Percentiles rank a stretch among this genome's conserved stretches.
phyloP scores from a whole-genome alignment of 1,284 basidiomycete species.

The Pseudozyma flocculosa region DNA sequence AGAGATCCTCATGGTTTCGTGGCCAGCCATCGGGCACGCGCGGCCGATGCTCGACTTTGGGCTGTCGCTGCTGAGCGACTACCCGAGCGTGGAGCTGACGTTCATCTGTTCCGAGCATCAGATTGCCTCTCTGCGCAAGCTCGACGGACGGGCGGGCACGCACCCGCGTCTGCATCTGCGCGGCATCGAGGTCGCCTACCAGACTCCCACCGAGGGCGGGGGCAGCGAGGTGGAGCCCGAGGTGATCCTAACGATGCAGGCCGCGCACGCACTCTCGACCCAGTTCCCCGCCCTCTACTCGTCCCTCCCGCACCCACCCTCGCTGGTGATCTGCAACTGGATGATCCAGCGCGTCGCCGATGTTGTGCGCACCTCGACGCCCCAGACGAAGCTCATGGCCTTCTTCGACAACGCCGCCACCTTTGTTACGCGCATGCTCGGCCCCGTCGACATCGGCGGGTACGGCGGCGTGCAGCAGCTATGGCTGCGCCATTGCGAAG shows the following conservation, averaged over 20 bases:
- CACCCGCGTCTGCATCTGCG: too few species aligned
- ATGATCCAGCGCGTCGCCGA: conserved; percentile 4
- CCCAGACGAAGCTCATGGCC: conserved; percentile 2
- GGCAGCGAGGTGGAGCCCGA: conserved; percentile 2
- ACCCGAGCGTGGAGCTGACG: conserved; percentile 1
- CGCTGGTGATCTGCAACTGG: conserved; percentile 5
- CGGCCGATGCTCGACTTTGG: conserved; percentile 6
- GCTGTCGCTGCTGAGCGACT: conserved; percentile 1
- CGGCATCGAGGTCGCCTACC: neutral
- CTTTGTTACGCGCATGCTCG: conserved; percentile 5
- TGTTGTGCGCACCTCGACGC: neutral
- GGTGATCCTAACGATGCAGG: conserved; percentile 9
- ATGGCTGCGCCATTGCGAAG: conserved; percentile 1
- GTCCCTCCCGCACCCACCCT: neutral
- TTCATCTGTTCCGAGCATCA: conserved; percentile 6
- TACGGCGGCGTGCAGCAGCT: conserved; percentile 3
- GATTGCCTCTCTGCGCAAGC: neutral
- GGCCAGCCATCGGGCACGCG: conserved; percentile 7
- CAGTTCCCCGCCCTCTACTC: conserved; percentile 1
- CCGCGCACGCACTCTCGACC: conserved; percentile 1
- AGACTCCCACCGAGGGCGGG: neutral
- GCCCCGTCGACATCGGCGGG: conserved; percentile 4
- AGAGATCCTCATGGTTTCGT: conserved; percentile 4
- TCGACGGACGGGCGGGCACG: too few species aligned
- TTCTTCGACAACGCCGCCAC: conserved; percentile 8